Conservation (phyloP, 306 rosid species). For the Cajanus cajan region DNA sequence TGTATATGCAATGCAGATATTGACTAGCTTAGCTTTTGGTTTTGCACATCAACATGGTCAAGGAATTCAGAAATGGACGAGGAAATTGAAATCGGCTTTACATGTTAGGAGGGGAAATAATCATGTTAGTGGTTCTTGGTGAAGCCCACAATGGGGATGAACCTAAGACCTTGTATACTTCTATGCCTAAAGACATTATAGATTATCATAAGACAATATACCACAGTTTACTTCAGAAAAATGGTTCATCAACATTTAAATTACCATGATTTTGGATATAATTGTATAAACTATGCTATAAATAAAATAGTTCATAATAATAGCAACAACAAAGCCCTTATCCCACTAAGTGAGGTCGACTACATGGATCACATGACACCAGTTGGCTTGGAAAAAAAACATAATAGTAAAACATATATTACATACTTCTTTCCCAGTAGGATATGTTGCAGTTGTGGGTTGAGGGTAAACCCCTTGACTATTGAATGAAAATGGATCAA, state of each 20-base stretch:
- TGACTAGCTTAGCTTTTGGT: not conserved
- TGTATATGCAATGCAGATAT: not conserved
- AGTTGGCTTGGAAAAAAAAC: not conserved
- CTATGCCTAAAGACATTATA: not conserved
- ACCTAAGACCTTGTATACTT: not conserved
- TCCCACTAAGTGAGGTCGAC: not conserved
- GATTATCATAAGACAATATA: not conserved
- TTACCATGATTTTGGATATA: not conserved
- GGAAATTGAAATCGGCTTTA: not conserved
- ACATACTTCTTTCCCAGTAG: slow-evolving; percentile 81
- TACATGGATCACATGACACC: not conserved
- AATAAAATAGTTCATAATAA: not conserved
- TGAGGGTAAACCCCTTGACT: slow-evolving; percentile 85
- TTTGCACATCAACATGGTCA: not conserved
- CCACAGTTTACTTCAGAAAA: not conserved
- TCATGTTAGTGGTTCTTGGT: not conserved
- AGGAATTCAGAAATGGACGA: not conserved
- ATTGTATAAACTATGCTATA: not conserved
- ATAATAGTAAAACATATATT: slow-evolving; percentile 6
- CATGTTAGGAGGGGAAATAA: not conserved
- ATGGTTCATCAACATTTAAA: slow-evolving; percentile 9
- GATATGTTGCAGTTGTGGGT: slow-evolving; percentile 63
- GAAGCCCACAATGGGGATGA: not conserved
- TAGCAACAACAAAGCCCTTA: not conserved
- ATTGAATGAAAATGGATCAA: slow-evolving; percentile 68